phyloP scores from a whole-genome alignment of 2,329 filamentous ascomycete genomes.

The Claviceps africana region DNA sequence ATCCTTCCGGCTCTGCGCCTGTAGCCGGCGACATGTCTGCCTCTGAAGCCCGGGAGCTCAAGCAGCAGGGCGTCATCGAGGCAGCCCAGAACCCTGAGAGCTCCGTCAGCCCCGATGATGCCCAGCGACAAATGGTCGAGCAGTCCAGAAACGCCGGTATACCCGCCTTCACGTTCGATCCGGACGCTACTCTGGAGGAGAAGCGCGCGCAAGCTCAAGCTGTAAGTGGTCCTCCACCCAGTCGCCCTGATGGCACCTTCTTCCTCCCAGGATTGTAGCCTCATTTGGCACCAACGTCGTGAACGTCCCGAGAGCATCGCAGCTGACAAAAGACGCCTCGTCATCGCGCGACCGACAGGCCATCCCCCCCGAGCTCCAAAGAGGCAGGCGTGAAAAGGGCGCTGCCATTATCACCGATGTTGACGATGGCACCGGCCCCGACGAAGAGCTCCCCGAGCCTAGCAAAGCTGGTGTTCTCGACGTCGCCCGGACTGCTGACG shows the following conservation, averaged over 20 bases:
- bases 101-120: constrained; percentile 52
- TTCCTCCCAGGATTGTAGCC: not conserved
- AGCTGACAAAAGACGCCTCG: not conserved
- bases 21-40: constrained; percentile 18
- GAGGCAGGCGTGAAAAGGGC: constrained; percentile 35
- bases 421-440: constrained; percentile 52
- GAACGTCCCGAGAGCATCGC: not conserved
- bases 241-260: not conserved
- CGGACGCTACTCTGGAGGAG: constrained; percentile 66
- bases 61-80: constrained; percentile 67
- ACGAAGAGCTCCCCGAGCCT: constrained; percentile 66
- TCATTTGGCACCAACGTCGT: not conserved
- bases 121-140: constrained; percentile 58
- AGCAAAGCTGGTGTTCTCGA: constrained; percentile 55
- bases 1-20: constrained; percentile 4
- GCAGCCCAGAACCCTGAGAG: constrained; percentile 60
- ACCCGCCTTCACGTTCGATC: constrained; percentile 73
- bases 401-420: constrained; percentile 66
- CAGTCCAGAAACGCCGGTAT: constrained; percentile 69
- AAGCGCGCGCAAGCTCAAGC: constrained; percentile 69
- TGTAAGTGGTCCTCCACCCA: constrained; percentile 35
- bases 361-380: constrained; percentile 24
- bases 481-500: constrained; percentile 33
- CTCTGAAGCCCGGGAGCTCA: constrained; percentile 46
- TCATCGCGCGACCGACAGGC: constrained; percentile 13